Evolutionary conservation across 257 asterid genomes (phyloP).

Genomic region (Solanum ossicruentum): DNA sequence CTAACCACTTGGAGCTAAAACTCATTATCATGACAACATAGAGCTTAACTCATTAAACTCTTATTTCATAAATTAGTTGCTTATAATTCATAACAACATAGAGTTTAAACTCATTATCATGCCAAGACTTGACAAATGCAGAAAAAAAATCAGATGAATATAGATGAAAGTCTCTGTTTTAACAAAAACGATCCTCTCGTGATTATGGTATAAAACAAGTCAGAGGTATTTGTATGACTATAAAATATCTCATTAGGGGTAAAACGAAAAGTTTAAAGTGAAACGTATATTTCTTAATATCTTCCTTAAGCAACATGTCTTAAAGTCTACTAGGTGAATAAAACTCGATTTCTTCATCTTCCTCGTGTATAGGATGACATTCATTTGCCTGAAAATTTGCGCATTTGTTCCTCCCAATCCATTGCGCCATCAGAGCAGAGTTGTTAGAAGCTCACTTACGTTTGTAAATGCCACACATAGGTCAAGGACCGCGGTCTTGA

Average conservation of each 20-base stretch:
- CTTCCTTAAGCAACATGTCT: not conserved
- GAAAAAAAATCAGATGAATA: no score
- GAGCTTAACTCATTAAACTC: no score
- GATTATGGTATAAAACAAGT: not conserved
- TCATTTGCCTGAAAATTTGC: not conserved
- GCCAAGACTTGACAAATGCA: no score
- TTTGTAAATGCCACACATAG: not conserved
- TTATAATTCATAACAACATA: no score
- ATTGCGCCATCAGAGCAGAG: not conserved
- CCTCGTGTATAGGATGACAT: not conserved
- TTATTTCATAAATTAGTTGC: no score
- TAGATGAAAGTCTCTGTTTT: no score
- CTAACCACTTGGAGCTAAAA: no score
- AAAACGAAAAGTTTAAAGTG: not conserved
- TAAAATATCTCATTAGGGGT: not conserved
- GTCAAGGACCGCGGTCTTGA: conserved; percentile 36
- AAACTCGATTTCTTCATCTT: not conserved
- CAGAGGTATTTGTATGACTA: not conserved
- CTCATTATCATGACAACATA: no score
- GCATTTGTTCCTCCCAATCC: not conserved
- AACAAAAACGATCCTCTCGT: no score
- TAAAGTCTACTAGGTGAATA: not conserved
- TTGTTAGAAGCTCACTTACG: not conserved
- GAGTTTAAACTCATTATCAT: no score
- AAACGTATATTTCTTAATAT: not conserved